These are phyloP conservation scores for Suhomyces coccinellae DNA, from an alignment of 1,139 yeast genomes.

Conservation along the genomic window DNA sequence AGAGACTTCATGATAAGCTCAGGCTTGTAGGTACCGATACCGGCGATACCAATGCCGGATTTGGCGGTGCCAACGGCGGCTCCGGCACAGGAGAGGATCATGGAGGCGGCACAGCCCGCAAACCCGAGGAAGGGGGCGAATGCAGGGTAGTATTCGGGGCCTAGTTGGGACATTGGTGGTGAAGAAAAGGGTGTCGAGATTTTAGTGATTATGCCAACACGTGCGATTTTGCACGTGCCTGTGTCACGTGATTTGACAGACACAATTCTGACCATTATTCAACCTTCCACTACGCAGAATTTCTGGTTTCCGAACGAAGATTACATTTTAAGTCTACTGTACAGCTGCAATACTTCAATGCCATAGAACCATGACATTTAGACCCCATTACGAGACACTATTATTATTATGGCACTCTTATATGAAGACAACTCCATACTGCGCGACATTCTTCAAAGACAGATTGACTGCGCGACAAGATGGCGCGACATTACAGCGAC, in stretches of 20 bases:
- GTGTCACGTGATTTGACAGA: too few relatives aligned
- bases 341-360: too few relatives aligned
- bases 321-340: too few relatives aligned
- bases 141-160: conserved; percentile 70
- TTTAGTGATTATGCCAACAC: not conserved
- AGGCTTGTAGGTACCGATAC: conserved; percentile 84
- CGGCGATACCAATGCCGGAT: conserved; percentile 95
- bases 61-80: conserved; percentile 99
- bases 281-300: too few relatives aligned
- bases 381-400: too few relatives aligned
- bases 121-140: conserved; percentile 96
- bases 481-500: not conserved
- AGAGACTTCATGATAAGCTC: conserved; percentile 80
- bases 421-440: too few relatives aligned
- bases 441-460: too few relatives aligned
- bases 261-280: too few relatives aligned
- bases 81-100: conserved; percentile 87
- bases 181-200: not conserved
- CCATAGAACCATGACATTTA: too few relatives aligned
- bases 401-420: too few relatives aligned
- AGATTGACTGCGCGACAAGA: too few relatives aligned
- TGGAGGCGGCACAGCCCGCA: conserved; percentile 92
- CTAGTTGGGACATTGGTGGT: conserved; percentile 32
- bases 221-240: not conserved
- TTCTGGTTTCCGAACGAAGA: too few relatives aligned